Conservation (phyloP, 75 land plant species). For the Picea sitchensis region DNA sequence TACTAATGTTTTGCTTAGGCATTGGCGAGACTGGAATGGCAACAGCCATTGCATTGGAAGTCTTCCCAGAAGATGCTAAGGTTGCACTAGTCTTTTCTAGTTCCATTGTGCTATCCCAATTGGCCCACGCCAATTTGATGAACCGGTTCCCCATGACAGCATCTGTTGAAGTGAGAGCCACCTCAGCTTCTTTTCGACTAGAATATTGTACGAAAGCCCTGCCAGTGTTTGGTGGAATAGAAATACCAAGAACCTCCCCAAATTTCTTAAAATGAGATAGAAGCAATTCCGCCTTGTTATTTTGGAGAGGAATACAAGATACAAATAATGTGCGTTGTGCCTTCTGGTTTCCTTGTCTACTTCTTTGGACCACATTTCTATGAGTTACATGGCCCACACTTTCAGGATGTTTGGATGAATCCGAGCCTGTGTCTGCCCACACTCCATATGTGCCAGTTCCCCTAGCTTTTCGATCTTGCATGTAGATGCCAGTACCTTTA, state of each 20-base stretch:
- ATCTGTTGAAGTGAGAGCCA: slow-evolving; percentile 88
- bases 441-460: neutral
- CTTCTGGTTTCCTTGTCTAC: slow-evolving; percentile 41
- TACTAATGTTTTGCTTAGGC: slow-evolving; percentile 14
- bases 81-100: slow-evolving; percentile 18
- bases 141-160: slow-evolving; percentile 99
- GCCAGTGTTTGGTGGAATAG: slow-evolving; percentile 68
- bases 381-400: neutral
- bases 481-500: neutral
- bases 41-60: slow-evolving; percentile 11
- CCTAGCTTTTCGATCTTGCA: neutral
- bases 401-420: neutral
- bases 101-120: slow-evolving; percentile 72
- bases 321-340: slow-evolving; percentile 89
- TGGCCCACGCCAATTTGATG: slow-evolving; percentile 92
- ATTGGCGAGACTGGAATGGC: slow-evolving; percentile 7
- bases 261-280: slow-evolving; percentile 85
- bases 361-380: neutral
- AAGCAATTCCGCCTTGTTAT: slow-evolving; percentile 66
- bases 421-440: neutral
- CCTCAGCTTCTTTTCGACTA: slow-evolving; percentile 77
- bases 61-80: neutral
- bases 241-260: slow-evolving; percentile 87
- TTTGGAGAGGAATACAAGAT: slow-evolving; percentile 66
- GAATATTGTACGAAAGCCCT: slow-evolving; percentile 93